A percentile compares a stretch with the other conserved stretches of the same genome.
These are phyloP conservation scores for Echinochloa phyllopogon DNA, from an alignment of 176 grass and related monocot species.

Conservation along the genomic window DNA sequence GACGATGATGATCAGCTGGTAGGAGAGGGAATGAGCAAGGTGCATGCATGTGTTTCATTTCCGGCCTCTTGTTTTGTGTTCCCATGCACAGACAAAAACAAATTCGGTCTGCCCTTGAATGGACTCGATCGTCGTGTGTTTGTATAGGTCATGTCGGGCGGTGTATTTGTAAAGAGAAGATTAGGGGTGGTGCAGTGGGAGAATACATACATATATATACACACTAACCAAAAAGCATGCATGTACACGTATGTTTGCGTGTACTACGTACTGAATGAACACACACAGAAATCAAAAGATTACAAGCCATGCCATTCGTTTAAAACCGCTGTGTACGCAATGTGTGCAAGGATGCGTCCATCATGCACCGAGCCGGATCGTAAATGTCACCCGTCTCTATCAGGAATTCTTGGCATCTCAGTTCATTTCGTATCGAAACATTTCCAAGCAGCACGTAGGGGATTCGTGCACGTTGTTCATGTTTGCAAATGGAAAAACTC, in stretches of 20 bases:
- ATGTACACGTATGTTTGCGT: constrained; percentile 21
- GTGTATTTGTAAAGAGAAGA: constrained; percentile 30
- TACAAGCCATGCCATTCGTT: background rate
- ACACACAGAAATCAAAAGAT: background rate
- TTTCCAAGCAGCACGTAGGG: too few species aligned
- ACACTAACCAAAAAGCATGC: background rate
- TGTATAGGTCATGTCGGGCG: constrained; percentile 4
- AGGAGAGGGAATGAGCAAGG: background rate
- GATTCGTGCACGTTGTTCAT: too few species aligned
- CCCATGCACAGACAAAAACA: background rate
- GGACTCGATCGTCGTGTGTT: background rate
- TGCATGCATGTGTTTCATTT: too few species aligned
- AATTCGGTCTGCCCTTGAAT: background rate
- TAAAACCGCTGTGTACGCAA: background rate
- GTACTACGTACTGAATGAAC: background rate
- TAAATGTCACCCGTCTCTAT: too few species aligned
- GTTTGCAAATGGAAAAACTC: too few species aligned
- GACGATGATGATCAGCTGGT: background rate
- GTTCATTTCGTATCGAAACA: too few species aligned
- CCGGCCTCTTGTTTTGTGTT: constrained; percentile 27
- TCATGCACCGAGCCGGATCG: too few species aligned
- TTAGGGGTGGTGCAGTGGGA: constrained; percentile 32
- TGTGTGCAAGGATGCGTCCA: too few species aligned
- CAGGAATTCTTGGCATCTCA: too few species aligned
- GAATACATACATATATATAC: background rate